Evolutionary conservation across 257 asterid genomes (phyloP).

Genomic region (Nicotiana tabacum): DNA sequence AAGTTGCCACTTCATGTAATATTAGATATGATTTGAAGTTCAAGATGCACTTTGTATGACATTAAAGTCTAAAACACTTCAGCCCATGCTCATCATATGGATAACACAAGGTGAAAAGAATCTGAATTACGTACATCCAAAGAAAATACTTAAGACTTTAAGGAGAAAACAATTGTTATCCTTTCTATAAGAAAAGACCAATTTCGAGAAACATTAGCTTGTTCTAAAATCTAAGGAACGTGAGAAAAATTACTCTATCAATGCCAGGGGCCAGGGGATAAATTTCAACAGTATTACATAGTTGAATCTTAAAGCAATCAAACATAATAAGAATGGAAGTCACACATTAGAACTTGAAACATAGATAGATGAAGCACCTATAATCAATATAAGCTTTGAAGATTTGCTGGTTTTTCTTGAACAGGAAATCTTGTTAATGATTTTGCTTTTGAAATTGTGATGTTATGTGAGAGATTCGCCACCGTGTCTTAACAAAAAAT

Average conservation of each 20-base stretch:
- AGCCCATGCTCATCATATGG: background rate
- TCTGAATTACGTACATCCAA: no score
- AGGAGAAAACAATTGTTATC: background rate
- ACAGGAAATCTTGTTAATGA: background rate
- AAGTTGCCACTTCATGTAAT: background rate
- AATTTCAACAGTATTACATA: background rate
- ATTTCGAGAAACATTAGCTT: background rate
- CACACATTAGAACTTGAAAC: background rate
- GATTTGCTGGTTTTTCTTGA: background rate
- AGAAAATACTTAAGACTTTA: no score
- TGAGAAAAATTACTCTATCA: background rate
- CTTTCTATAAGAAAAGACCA: background rate
- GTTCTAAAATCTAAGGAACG: background rate
- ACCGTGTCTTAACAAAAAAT: background rate
- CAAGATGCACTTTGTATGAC: background rate
- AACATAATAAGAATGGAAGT: background rate
- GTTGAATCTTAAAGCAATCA: background rate
- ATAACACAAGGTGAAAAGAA: background rate
- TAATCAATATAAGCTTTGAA: background rate
- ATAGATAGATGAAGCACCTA: background rate
- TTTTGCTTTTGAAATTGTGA: background rate
- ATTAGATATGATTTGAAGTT: background rate
- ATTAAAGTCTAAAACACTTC: background rate
- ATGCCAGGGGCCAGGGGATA: background rate
- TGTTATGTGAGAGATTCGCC: background rate